These are phyloP conservation scores for Phytophthora pistaciae DNA, from an alignment of 352 stramenopile genomes.

Conservation along the genomic window DNA sequence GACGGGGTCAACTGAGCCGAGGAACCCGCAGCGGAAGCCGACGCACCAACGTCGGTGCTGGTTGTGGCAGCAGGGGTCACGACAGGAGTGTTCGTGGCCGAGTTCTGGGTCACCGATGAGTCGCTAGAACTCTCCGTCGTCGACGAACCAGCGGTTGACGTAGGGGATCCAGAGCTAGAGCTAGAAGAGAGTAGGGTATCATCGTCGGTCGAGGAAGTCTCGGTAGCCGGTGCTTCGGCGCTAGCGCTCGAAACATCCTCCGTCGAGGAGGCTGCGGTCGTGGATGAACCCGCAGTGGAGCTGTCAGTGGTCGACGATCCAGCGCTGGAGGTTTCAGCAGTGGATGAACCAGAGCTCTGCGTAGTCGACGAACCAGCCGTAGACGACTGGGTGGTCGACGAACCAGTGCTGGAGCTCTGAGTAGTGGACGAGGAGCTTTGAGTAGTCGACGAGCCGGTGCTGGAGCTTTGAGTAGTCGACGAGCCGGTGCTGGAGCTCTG, in stretches of 20 bases:
- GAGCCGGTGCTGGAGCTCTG: slow-evolving; percentile 4
- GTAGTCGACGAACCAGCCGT: slow-evolving; percentile 10
- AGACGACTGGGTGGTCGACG: slow-evolving; percentile 2
- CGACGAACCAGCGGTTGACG: slow-evolving; percentile 9
- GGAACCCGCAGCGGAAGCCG: slow-evolving; percentile 17
- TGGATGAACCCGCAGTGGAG: neutral
- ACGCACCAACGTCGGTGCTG: slow-evolving; percentile 15
- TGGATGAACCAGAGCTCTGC: slow-evolving; percentile 5
- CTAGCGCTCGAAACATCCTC: slow-evolving; percentile 7
- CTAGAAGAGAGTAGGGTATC: slow-evolving; percentile 9
- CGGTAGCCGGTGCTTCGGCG: neutral
- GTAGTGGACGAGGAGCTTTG: slow-evolving; percentile 16
- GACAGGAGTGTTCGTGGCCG: slow-evolving; percentile 12
- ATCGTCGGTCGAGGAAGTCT: neutral
- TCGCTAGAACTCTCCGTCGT: slow-evolving; percentile 18
- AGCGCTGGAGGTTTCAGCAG: neutral
- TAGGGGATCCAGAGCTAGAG: slow-evolving; percentile 5
- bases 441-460: slow-evolving; percentile 7
- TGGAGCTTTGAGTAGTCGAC: slow-evolving; percentile 18
- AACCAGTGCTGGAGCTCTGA: slow-evolving; percentile 3
- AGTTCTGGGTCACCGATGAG: slow-evolving; percentile 10
- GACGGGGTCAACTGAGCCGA: slow-evolving; percentile 17
- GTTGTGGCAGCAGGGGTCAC: slow-evolving; percentile 12
- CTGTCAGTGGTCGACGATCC: neutral
- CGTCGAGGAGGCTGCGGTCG: neutral